Base-by-base conservation (phyloP, 2,329 filamentous ascomycete genomes). In the Fusarium brevicatenulatum region DNA sequence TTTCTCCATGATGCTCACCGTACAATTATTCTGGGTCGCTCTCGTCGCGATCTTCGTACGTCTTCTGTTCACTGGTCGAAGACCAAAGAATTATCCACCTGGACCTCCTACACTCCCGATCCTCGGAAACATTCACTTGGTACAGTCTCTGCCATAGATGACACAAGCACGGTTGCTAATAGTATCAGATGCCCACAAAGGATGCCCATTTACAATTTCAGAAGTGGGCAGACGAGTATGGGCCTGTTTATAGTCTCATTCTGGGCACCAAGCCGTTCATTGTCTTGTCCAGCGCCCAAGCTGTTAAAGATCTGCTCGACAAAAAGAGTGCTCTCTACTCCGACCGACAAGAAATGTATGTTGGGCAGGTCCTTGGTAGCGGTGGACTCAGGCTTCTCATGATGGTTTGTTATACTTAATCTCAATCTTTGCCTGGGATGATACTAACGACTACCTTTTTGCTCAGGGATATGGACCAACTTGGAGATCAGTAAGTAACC, bases 311-410 rank as follows among this genome's bases (percentile, higher is more conserved):
- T 5, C 55, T 63, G n/a, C 36, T 63, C 0, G 55, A 63, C 1
- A 61, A 61, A 36, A 63, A 42, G 19, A 63, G 60, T 9, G 23
- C 34, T 2, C 5, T 63, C 13, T 63, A 61, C n/a, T 63, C 60
- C 3, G 60, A 63, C n/a, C 42, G 60, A 2, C 60, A 63, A 15
- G 55, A 63, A 30, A 63, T 63, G 60, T 63, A 63, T 6, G 60
- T 61, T 21, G 60, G 60, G 7, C 60, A 61, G 12, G 15, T 49
- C 4, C 56, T 63, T 7, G 34, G 60, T 0, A 63, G 60, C 13
- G 60, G 60, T 18, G 55, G 55, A 4, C 55, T 63, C 2, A 13
- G 60, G 3, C 55, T 63, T 15, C n/a, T 63, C 0, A 63, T 63
- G 60, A 63, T 63, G 60, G 60, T 63, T 23, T 2, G 60, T 63